Percentiles rank a stretch among this genome's conserved stretches.
Evolutionary conservation across 2,329 filamentous ascomycete species (phyloP).

Genomic region (Colletotrichum sp.): DNA sequence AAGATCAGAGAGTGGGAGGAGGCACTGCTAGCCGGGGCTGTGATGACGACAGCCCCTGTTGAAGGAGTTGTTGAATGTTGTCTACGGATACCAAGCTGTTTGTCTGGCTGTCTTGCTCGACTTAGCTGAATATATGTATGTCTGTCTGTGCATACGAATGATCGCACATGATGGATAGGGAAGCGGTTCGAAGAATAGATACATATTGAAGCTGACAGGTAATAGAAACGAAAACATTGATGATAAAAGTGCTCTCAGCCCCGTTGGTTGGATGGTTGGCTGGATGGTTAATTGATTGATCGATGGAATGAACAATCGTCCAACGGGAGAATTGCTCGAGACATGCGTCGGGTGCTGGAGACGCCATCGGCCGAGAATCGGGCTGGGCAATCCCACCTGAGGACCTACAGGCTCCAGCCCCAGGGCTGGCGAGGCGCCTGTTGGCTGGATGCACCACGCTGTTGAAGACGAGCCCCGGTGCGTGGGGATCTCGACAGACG

Average conservation of each 20-base stretch:
- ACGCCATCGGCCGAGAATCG: conserved; percentile 3
- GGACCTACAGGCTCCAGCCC: neutral
- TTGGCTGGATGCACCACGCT: neutral
- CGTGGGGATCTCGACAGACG: neutral
- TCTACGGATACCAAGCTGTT: neutral
- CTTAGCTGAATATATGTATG: neutral
- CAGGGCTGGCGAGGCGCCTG: neutral
- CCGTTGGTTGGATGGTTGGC: neutral
- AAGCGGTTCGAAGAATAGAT: neutral
- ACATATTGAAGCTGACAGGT: neutral
- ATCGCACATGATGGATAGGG: neutral
- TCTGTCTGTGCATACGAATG: neutral
- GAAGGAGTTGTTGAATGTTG: neutral
- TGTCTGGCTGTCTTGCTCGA: neutral
- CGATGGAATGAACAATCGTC: neutral
- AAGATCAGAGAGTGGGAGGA: neutral
- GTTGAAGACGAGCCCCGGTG: neutral
- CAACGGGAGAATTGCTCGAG: neutral
- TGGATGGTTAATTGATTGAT: neutral
- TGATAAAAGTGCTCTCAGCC: neutral
- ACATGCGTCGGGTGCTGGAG: conserved; percentile 1
- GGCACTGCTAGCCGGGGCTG: neutral
- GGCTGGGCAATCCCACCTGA: neutral
- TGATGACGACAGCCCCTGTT: neutral
- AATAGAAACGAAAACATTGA: neutral